Base-by-base conservation (phyloP, 495 filamentous ascomycete species). In the Podospora anserina region DNA sequence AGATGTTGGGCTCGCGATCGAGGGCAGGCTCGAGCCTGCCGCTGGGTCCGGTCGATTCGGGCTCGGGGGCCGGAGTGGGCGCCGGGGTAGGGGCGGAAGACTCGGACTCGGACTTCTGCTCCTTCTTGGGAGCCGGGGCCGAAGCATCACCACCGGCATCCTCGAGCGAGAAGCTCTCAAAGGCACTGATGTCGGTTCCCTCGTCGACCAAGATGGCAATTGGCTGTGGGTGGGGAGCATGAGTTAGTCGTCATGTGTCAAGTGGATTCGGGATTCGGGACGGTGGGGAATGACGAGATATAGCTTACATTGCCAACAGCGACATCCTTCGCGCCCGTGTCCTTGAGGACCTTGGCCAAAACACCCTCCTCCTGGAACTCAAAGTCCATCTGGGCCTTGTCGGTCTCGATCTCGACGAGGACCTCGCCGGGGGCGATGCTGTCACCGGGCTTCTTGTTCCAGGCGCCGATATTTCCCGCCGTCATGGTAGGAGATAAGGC, bases 331-430 rank as follows among this genome's bases (percentile, higher is more conserved):
- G 91, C 93, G 59, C 96, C 96, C 39, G 89, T 89, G 2, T 97
- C 91, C 83, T 93, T 96, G 79, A 99, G 80, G 68, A 98, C 87
- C 87, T 97, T 98, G 68, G 96, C 96, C 66, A 99, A 82, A 44
- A 96, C 85, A 83, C 96, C 95, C 77, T 99, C 95, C 71, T 99
- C 95, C 81, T 99, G 96, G 80, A 96, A 99, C 81, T 99, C 96
- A 75, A 99, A 99, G 84, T 99, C 96, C 96, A 99, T 99, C 81
- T 99, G 96, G 56, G 96, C 96, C 86, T 99, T 99, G 81, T 99
- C 96, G 76, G 96, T 99, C 84, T 99, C 96, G 77, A 99, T 98
- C 85, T 99, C 96, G 32, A 98, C 96, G 68, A 99, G 82, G n/a
- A 98, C 94, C 81, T 99, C 96, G 76, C 96, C 96, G 59, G 96